A percentile compares a stretch with the other conserved stretches of the same genome.
Conservation (phyloP, 1,284 basidiomycete species). For the Microbotryum violaceum region DNA sequence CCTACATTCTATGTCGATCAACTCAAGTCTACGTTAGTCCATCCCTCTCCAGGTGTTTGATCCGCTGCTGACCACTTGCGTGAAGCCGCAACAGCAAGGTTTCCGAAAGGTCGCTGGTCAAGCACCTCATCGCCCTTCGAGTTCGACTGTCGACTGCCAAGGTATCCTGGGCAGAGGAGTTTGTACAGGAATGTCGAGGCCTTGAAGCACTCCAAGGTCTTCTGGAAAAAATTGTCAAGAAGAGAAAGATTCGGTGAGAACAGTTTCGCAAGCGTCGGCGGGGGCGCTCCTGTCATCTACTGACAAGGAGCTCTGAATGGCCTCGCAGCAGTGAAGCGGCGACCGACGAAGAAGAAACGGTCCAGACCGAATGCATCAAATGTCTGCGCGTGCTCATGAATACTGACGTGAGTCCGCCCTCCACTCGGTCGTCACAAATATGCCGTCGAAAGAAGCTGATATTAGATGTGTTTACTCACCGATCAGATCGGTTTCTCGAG, state of each 20-base stretch:
- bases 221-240: slow-evolving; percentile 40
- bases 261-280: too few relatives aligned
- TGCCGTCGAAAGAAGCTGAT: neutral
- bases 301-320: neutral
- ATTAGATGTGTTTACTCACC: neutral
- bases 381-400: slow-evolving; percentile 76
- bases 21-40: slow-evolving; percentile 49
- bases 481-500: slow-evolving; percentile 61
- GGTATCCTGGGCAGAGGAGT: slow-evolving; percentile 67
- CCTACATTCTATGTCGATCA: slow-evolving; percentile 42
- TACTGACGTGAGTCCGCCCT: slow-evolving; percentile 56
- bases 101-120: slow-evolving; percentile 57
- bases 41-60: neutral
- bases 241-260: neutral
- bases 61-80: neutral
- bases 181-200: slow-evolving; percentile 56
- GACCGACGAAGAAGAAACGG: slow-evolving; percentile 59
- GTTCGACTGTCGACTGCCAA: slow-evolving; percentile 78
- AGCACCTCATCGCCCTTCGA: slow-evolving; percentile 72
- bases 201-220: slow-evolving; percentile 56
- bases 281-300: neutral
- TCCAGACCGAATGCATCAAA: slow-evolving; percentile 65
- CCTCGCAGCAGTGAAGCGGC: slow-evolving; percentile 46
- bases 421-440: neutral
- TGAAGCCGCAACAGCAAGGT: slow-evolving; percentile 40